These are phyloP conservation scores for Ramaria sp. DNA, from an alignment of 768 basidiomycete genomes.

Conservation along the genomic window DNA sequence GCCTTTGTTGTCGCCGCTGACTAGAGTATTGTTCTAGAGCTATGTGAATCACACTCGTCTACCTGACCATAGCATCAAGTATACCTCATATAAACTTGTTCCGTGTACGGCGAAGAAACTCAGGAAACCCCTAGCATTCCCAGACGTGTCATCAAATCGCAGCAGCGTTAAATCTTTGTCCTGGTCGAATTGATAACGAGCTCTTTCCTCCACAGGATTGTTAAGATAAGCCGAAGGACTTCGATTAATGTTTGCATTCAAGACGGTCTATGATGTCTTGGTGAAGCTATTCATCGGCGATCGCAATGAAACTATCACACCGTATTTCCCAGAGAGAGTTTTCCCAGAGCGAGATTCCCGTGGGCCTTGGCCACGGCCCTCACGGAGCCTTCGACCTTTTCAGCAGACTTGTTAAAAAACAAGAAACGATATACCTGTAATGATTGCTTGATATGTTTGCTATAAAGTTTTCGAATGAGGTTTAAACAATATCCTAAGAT, in stretches of 20 bases:
- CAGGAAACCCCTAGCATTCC: conserved; percentile 53
- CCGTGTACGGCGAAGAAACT: conserved; percentile 76
- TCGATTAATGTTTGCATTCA: conserved; percentile 63
- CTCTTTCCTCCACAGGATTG: conserved; percentile 63
- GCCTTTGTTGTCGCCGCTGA: conserved; percentile 76
- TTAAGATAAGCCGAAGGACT: conserved; percentile 68
- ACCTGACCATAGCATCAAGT: background rate
- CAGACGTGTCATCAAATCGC: conserved; percentile 48
- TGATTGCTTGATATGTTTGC: conserved; percentile 62
- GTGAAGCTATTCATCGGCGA: background rate
- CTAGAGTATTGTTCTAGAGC: conserved; percentile 65
- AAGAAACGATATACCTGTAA: conserved; percentile 33
- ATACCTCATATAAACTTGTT: conserved; percentile 67
- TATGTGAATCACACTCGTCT: background rate
- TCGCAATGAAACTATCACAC: background rate
- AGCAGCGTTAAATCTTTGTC: conserved; percentile 67
- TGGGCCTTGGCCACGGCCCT: conserved; percentile 62
- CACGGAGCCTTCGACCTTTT: conserved; percentile 26
- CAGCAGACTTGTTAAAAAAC: background rate
- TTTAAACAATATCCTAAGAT: background rate
- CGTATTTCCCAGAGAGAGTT: conserved; percentile 54
- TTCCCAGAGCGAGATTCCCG: conserved; percentile 45
- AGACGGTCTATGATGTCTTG: conserved; percentile 28
- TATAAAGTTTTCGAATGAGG: background rate
- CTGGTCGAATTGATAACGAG: conserved; percentile 55